Evolutionary conservation across 495 filamentous ascomycete genomes (phyloP).

Genomic region (Astrocystis sublimbata): DNA sequence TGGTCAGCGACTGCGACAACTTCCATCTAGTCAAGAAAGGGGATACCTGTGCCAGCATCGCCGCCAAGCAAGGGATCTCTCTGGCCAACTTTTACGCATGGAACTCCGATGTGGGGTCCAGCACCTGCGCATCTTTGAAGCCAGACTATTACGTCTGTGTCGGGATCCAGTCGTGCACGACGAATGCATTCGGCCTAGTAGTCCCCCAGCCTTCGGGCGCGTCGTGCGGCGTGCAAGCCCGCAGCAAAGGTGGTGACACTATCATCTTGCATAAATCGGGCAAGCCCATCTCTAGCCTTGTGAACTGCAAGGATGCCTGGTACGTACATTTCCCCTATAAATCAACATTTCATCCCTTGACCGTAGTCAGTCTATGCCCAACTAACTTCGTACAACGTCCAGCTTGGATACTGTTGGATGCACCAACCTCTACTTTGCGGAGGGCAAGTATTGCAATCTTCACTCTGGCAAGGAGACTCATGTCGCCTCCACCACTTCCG

Average conservation of each 20-base stretch:
- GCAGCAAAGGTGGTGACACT: not conserved
- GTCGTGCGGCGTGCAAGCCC: not conserved
- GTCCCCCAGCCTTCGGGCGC: not conserved
- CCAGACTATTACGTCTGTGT: conserved; percentile 33
- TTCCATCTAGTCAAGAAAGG: conserved; percentile 41
- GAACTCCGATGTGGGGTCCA: conserved; percentile 39
- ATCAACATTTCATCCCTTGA: too few species aligned
- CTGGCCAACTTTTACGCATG: conserved; percentile 32
- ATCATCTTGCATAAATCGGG: not conserved
- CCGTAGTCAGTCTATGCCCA: not conserved
- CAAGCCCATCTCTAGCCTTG: not conserved
- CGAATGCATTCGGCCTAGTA: not conserved
- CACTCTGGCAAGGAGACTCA: not conserved
- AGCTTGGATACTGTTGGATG: not conserved
- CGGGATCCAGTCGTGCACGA: conserved; percentile 5
- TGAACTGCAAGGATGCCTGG: not conserved
- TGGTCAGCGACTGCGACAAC: conserved; percentile 40
- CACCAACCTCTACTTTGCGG: not conserved
- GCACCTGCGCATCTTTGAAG: not conserved
- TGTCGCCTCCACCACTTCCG: not conserved
- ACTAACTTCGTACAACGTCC: not conserved
- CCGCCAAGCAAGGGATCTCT: conserved; percentile 30
- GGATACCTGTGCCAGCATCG: conserved; percentile 46
- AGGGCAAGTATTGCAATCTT: not conserved
- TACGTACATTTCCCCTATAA: not conserved